phyloP scores from a whole-genome alignment of 352 stramenopile genomes.

The Thalassiosira hispida region DNA sequence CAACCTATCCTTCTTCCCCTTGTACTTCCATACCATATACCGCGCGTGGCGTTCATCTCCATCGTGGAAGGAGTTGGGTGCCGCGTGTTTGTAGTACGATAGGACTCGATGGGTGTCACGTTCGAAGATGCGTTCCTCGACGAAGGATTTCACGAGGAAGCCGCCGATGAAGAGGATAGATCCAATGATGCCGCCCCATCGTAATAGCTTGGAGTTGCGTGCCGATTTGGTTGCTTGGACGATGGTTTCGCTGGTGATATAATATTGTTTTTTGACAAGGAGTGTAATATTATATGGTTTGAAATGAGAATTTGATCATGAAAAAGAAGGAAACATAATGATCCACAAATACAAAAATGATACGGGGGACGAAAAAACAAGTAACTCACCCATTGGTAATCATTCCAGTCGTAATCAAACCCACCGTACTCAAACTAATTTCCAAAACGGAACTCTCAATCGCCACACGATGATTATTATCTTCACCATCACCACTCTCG shows the following conservation, averaged over 20 bases:
- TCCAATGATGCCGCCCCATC: conserved; percentile 67
- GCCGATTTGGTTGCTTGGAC: conserved; percentile 82
- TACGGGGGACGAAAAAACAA: conserved; percentile 2
- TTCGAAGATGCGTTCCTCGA: conserved; percentile 80
- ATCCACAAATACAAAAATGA: background rate
- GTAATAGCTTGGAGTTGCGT: conserved; percentile 66
- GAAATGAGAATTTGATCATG: background rate
- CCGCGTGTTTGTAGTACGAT: conserved; percentile 80
- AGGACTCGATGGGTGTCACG: conserved; percentile 74
- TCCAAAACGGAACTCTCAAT: conserved; percentile 74
- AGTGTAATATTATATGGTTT: background rate
- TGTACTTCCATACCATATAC: conserved; percentile 84
- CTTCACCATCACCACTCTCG: conserved; percentile 53
- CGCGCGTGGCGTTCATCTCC: conserved; percentile 75
- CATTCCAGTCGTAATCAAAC: conserved; percentile 60
- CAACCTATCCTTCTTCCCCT: conserved; percentile 77
- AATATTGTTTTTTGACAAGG: background rate
- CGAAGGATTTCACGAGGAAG: conserved; percentile 82
- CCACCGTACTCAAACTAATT: conserved; percentile 66
- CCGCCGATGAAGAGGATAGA: conserved; percentile 78
- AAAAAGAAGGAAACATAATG: background rate
- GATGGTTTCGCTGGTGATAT: conserved; percentile 68
- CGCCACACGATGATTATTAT: conserved; percentile 66
- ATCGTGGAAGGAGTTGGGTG: conserved; percentile 75
- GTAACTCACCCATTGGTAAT: conserved; percentile 74